Base-by-base conservation (phyloP, 2,329 filamentous ascomycete genomes). In the Aspergillus terreus region DNA sequence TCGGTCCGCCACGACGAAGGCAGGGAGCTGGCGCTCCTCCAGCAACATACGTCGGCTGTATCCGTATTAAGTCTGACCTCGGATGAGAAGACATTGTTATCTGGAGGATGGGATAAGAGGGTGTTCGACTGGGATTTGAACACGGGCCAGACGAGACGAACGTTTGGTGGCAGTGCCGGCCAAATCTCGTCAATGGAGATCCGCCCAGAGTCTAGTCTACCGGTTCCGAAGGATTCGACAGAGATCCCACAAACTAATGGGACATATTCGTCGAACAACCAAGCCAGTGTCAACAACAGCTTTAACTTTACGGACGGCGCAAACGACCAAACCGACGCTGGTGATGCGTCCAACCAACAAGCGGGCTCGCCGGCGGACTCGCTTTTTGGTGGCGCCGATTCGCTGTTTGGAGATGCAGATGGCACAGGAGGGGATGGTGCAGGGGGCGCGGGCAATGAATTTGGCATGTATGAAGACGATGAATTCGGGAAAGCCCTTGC, bases 41-140 rank as follows among this genome's bases (percentile, higher is more conserved):
- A 87, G 55, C 84, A 87, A 58, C 94, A 99, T 68, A 90, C 85
- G 1, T 96, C 92, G 44, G 92, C 94, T 0, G 94, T 99, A 15
- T 96, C 91, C 17, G 90, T 95, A 4, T 73, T 99, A 52, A 86
- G 83, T 9, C 75, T 99, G 11, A 84, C 89, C 0, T 83, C 87
- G 4, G 92, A 97, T 60, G 94, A 99, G 74, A 86, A 81, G 63
- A 92, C 87, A 36, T 82, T 97, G 4, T 72, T 99, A 7, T 96
- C 91, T 32, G 94, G 94, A 3, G 92, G 91, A 67, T 99, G 94
- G 94, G 94, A 99, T 71, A 97, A 96, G 73, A 88, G 83, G 15
- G 86, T 97, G 1, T 82, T 91, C 48, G 92, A 97, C 67, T 99
- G 94, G 94, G 94, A 97, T 68, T 71, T 99, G 23, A 90, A 97